Evolutionary conservation across 2,329 filamentous ascomycete genomes (phyloP).

Genomic region (Curvularia hawaiiensis): DNA sequence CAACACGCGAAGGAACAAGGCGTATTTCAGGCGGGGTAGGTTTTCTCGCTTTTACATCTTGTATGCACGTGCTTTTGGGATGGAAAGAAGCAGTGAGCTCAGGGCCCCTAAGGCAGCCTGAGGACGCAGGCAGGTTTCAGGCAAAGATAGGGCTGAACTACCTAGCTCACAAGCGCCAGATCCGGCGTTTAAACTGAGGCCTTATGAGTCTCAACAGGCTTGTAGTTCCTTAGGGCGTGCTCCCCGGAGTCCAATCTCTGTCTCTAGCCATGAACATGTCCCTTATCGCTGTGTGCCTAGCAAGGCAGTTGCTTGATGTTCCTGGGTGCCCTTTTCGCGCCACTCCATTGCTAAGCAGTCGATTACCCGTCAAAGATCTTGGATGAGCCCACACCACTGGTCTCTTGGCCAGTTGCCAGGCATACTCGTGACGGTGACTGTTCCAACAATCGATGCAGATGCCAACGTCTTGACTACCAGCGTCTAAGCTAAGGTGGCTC

Average conservation of each 20-base stretch:
- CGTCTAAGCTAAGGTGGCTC: constrained; percentile 44
- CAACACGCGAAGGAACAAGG: not conserved
- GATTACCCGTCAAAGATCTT: constrained; percentile 25
- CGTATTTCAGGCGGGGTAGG: not conserved
- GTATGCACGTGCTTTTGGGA: not conserved
- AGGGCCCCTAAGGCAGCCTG: not conserved
- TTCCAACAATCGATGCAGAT: constrained; percentile 55
- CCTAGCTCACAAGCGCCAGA: not conserved
- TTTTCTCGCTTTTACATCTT: not conserved
- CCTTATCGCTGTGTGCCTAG: constrained; percentile 38
- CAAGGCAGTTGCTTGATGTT: constrained; percentile 38
- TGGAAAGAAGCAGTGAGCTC: not conserved
- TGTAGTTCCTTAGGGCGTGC: not conserved
- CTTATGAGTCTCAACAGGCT: not conserved
- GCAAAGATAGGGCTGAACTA: not conserved
- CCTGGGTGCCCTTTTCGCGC: constrained; percentile 29
- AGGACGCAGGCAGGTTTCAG: not conserved
- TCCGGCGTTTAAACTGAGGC: not conserved
- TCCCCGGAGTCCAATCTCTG: constrained; percentile 40
- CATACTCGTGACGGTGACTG: constrained; percentile 45
- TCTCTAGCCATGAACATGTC: constrained; percentile 50
- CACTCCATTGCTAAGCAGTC: constrained; percentile 20
- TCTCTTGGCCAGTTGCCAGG: constrained; percentile 53
- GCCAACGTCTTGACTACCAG: constrained; percentile 46
- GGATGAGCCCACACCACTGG: constrained; percentile 51